Evolutionary conservation across 345 rosid species (phyloP).

Genomic region (Triadica sebifera): DNA sequence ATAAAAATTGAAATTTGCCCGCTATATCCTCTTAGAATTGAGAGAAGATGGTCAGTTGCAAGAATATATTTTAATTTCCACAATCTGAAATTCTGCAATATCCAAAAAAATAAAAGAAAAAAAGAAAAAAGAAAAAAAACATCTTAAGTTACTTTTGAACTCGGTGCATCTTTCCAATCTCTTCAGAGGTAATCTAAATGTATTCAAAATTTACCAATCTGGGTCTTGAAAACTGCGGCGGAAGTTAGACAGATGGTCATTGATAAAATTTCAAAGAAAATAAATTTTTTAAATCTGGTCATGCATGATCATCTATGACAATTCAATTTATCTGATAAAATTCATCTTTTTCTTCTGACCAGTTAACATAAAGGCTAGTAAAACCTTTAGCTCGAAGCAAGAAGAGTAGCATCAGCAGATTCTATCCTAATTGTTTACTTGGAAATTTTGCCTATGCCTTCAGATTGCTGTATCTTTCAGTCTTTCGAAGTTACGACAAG

Average conservation of each 20-base stretch:
- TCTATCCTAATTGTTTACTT: neutral
- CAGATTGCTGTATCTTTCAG: constrained; percentile 27
- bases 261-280: neutral
- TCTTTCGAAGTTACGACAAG: constrained; percentile 90
- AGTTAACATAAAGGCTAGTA: neutral
- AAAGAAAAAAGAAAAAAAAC: too few species aligned
- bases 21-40: too few species aligned
- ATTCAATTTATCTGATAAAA: neutral
- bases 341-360: neutral
- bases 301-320: neutral
- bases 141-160: too few species aligned
- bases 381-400: neutral
- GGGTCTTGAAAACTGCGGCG: neutral
- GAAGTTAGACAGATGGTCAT: neutral
- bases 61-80: too few species aligned
- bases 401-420: neutral
- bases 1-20: too few species aligned
- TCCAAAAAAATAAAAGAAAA: too few species aligned
- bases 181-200: too few species aligned
- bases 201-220: too few species aligned
- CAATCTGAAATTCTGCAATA: too few species aligned
- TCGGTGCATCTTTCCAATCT: too few species aligned
- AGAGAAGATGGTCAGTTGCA: too few species aligned
- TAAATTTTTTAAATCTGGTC: neutral
- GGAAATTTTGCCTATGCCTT: neutral